Conservation (phyloP, 2,329 filamentous ascomycete species). For the Monosporascus sp. region DNA sequence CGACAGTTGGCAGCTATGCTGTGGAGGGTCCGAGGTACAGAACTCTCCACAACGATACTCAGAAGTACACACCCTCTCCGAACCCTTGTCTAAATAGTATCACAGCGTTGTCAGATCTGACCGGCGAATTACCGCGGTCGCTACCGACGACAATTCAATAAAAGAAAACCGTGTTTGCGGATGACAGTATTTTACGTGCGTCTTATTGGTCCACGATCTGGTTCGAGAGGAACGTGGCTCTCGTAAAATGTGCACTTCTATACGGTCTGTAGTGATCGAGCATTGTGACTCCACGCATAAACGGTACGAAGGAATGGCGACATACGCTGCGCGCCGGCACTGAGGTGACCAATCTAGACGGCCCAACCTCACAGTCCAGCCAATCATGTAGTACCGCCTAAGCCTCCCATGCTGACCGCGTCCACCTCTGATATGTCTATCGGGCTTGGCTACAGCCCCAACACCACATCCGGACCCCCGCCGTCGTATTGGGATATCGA, state of each 20-base stretch:
- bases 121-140: not conserved
- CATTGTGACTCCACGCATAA: not conserved
- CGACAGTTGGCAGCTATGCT: not conserved
- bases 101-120: not conserved
- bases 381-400: not conserved
- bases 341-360: not conserved
- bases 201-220: conserved; percentile 2
- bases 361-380: not conserved
- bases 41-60: not conserved
- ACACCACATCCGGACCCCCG: not conserved
- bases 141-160: not conserved
- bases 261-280: not conserved
- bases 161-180: not conserved
- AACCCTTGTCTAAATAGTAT: not conserved
- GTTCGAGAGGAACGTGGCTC: not conserved
- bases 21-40: not conserved
- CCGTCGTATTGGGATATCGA: not conserved
- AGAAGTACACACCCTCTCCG: not conserved
- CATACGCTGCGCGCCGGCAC: not conserved
- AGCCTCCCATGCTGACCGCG: not conserved
- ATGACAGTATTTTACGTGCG: not conserved
- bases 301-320: not conserved
- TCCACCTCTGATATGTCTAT: not conserved
- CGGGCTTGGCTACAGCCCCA: not conserved
- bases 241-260: conserved; percentile 1